A percentile compares a stretch with the other conserved stretches of the same genome.
Evolutionary conservation across 441 rosid genomes (phyloP).

Genomic region (Brassica balearica): DNA sequence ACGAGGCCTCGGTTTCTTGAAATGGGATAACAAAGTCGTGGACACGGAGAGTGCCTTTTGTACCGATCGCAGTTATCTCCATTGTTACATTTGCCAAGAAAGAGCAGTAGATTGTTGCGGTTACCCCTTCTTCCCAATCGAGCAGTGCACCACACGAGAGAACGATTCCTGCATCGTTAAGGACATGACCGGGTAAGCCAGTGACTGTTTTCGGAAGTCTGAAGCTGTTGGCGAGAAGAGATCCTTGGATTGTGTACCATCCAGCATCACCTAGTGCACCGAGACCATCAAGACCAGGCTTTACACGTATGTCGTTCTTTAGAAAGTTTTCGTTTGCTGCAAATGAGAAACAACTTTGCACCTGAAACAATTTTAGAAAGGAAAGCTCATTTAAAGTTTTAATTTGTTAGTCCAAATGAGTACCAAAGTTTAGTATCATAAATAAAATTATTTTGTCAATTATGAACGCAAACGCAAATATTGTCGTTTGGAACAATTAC

Average conservation of each 20-base stretch:
- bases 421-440: too few species aligned
- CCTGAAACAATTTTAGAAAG: conserved; percentile 41
- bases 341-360: conserved; percentile 65
- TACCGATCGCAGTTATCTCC: conserved; percentile 70
- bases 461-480: neutral
- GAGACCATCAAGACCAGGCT: conserved; percentile 79
- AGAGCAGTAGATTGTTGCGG: conserved; percentile 71
- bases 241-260: conserved; percentile 73
- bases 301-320: conserved; percentile 70
- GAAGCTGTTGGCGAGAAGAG: conserved; percentile 64
- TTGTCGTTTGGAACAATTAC: neutral
- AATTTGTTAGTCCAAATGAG: too few species aligned
- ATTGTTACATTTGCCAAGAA: conserved; percentile 73
- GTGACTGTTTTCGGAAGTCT: conserved; percentile 65
- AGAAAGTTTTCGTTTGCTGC: conserved; percentile 57
- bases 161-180: conserved; percentile 67
- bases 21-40: conserved; percentile 70
- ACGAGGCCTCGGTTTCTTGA: conserved; percentile 64
- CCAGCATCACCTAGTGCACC: conserved; percentile 92
- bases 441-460: too few species aligned
- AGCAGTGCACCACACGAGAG: conserved; percentile 76
- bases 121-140: conserved; percentile 64
- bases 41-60: conserved; percentile 62
- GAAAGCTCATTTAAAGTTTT: neutral
- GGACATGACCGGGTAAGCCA: conserved; percentile 55